Evolutionary conservation across 805 yeast species (phyloP), one percentile per base, ranked within the genome.

Genomic region (Candida glaebosa): DNA sequence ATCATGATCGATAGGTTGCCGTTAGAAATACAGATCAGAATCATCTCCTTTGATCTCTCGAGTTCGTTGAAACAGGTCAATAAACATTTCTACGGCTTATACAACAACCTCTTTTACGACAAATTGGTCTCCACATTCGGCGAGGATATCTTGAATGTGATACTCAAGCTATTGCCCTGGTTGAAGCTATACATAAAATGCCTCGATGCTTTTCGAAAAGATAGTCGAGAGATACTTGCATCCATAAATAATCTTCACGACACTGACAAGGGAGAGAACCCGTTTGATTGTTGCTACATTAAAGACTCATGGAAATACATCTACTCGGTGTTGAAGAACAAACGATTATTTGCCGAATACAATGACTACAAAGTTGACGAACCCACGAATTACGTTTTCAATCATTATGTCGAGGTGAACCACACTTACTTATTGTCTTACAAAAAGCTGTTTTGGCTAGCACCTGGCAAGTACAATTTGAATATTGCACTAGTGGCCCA

Each of bases 251-350:
- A 53, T 7, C 47, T 76, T 35, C 50, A 48, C 4, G 59, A 59
- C 16, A 15, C 7, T 15, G 39, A 43, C 7, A 17, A 18, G 28
- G 28, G 31, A 18, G 46, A 30, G 10, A 53, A 52, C 38, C 55
- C 57, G 5, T 48, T 63, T 14, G 48, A 63, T 40, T 50, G 54
- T 18, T 44, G 48, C 41, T 75, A 53, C 45, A 53, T 76, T 10
- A 65, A 63, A 41, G 83, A 78, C 54, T 75, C 81, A 0, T 81
- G 84, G 84, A 66, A 61, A 46, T 59, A 79, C 20, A 63, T 79
- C 1, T 76, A 74, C 45, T 69, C 77, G 0, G 58, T 81, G 5
- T 57, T 77, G 42, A 69, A 67, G 45, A 79, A 77, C 50, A 68
- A 78, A 37, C 57, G 84, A 32, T 49, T 80, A 20, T 80, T 73